phyloP scores from a whole-genome alignment of 1,139 yeast genomes.

The Geotrichum histeridarum region DNA sequence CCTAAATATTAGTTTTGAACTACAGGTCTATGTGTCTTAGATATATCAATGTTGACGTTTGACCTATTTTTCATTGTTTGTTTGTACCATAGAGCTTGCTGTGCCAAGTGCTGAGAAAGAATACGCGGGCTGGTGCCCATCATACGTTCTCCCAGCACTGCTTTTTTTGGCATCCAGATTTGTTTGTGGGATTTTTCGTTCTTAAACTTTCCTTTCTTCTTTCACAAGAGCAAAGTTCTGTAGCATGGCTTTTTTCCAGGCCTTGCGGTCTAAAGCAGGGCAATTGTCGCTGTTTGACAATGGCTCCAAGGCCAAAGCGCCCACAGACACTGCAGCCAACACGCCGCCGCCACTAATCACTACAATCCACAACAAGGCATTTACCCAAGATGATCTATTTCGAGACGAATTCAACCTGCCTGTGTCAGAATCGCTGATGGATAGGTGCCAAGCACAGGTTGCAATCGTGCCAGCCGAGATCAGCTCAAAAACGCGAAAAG shows the following conservation, averaged over 20 bases:
- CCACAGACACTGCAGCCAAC: constrained; percentile 26
- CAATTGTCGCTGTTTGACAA: constrained; percentile 41
- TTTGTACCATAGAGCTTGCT: too few species aligned
- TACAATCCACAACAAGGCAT: constrained; percentile 36
- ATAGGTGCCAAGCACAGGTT: constrained; percentile 66
- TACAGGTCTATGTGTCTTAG: too few species aligned
- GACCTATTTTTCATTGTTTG: too few species aligned
- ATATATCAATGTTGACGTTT: too few species aligned
- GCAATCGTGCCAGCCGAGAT: constrained; percentile 42
- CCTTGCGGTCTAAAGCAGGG: constrained; percentile 48
- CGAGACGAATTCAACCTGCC: constrained; percentile 66
- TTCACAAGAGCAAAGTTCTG: background rate
- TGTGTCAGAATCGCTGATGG: constrained; percentile 57
- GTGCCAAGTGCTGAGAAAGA: too few species aligned
- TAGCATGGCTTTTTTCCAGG: constrained; percentile 50
- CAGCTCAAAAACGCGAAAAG: background rate
- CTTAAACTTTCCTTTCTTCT: background rate
- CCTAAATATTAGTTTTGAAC: too few species aligned
- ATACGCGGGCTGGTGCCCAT: too few species aligned
- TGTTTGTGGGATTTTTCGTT: too few species aligned
- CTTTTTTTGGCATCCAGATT: too few species aligned
- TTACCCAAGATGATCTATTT: constrained; percentile 61
- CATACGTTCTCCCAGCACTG: too few species aligned
- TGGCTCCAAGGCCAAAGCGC: constrained; percentile 6
- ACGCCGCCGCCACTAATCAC: constrained; percentile 25